Base-by-base conservation (phyloP, 495 filamentous ascomycete genomes). In the Letharia lupina region DNA sequence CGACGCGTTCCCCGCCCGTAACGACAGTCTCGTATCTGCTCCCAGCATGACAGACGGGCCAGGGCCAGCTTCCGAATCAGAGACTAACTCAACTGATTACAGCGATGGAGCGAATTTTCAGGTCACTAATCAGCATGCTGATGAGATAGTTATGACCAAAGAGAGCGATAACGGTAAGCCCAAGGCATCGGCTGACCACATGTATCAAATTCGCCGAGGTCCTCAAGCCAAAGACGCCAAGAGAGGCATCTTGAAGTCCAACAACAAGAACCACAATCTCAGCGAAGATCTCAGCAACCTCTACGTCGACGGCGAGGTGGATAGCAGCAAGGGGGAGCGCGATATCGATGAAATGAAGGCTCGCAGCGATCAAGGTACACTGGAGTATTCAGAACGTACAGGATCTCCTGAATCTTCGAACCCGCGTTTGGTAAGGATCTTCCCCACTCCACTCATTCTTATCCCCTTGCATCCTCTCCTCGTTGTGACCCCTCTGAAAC, bases 11-110 rank as follows among this genome's bases (percentile, higher is more conserved):
- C 67, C 67, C 12, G 13, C 41, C 16, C 63, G 67, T 40, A 69
- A 62, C 47, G 67, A 69, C 54, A 69, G 67, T n/a, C 60, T 69
- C 20, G 48, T 37, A 33, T 37, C 64, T 28, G 57, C 64, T 50
- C 59, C 57, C 61, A 60, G 47, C 23, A 62, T 15, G 45, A 37
- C 56, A 20, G 61, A 39, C 44, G 45, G 12, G 23, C 11, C 28
- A 54, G 50, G 0, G 11, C 28, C 23, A 16, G 28, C 50, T 31
- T 33, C 33, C 50, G 50, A 54, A 31, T 16, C 3, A 16, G 23
- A 54, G 12, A 23, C 3, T 1, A 33, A 16, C 0, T 28, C 50
- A 16, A 33, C 28, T 16, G 50, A 54, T 33, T 54, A 54, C n/a
- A 54, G 50, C 50, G 50, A 54, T 33, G 50, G 50, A 0, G 50